A percentile compares a stretch with the other conserved stretches of the same genome.
These are phyloP conservation scores for Aegilops speltoides DNA, from an alignment of 176 grass and related monocot genomes.

Conservation along the genomic window DNA sequence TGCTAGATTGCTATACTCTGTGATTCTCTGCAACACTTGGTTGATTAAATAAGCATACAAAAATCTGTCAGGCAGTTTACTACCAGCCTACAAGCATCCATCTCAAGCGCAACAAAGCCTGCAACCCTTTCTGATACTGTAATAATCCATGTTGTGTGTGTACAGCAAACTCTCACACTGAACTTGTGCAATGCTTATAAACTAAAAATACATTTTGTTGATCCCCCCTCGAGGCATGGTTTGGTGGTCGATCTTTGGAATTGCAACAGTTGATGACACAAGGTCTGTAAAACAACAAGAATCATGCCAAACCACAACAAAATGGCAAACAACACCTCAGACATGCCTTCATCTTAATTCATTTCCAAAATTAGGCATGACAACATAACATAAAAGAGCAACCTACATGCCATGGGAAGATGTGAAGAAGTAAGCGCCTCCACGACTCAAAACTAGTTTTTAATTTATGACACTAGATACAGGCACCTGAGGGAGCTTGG, in stretches of 20 bases:
- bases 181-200: not conserved
- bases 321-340: not conserved
- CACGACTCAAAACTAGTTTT: slow-evolving; percentile 1
- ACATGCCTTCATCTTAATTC: not conserved
- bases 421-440: not conserved
- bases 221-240: not conserved
- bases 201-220: not conserved
- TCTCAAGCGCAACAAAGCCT: not conserved
- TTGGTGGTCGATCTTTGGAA: not conserved
- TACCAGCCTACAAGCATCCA: not conserved
- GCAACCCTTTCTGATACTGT: not conserved
- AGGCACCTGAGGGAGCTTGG: slow-evolving; percentile 84
- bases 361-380: slow-evolving; percentile 11
- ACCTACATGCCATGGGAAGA: not conserved
- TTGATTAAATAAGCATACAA: not conserved
- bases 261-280: not conserved
- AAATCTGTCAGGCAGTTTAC: not conserved
- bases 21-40: not conserved
- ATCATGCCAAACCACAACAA: not conserved
- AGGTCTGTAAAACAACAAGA: not conserved
- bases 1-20: not conserved
- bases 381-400: not conserved
- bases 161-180: not conserved
- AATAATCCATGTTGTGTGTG: not conserved
- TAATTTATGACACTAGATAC: slow-evolving; percentile 15